Evolutionary conservation across 2,329 filamentous ascomycete species (phyloP).

Genomic region (Alternaria sp.): DNA sequence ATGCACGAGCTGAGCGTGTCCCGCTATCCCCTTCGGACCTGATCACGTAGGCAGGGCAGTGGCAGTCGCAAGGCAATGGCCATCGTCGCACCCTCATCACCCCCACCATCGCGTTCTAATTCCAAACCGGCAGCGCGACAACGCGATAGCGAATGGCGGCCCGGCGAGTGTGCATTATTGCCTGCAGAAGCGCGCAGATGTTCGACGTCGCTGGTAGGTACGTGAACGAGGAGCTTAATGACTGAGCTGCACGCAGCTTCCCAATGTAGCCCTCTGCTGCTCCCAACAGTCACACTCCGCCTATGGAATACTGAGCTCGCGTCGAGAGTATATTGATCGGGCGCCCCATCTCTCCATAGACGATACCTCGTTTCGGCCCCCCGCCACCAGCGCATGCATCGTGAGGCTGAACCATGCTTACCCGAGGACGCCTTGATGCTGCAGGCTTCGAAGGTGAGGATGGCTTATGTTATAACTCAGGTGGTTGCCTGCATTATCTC

Average conservation of each 20-base stretch:
- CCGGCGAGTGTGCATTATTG: not conserved
- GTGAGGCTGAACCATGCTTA: not conserved
- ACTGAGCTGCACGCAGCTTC: not conserved
- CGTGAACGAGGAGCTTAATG: not conserved
- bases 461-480: not conserved
- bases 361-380: not conserved
- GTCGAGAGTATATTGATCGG: not conserved
- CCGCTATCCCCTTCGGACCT: not conserved
- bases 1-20: not conserved
- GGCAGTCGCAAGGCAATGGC: not conserved
- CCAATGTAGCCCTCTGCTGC: not conserved
- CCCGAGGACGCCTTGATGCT: not conserved
- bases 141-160: not conserved
- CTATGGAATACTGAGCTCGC: not conserved
- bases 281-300: not conserved
- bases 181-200: not conserved
- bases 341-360: not conserved
- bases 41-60: not conserved
- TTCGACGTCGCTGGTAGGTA: not conserved
- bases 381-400: not conserved
- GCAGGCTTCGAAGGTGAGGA: not conserved
- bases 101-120: not conserved
- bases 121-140: not conserved
- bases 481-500: not conserved
- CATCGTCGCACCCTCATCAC: not conserved